Percentiles rank a stretch among this genome's conserved stretches.
Conservation (phyloP, 2,329 filamentous ascomycete genomes). For the Verticillium dahliae region DNA sequence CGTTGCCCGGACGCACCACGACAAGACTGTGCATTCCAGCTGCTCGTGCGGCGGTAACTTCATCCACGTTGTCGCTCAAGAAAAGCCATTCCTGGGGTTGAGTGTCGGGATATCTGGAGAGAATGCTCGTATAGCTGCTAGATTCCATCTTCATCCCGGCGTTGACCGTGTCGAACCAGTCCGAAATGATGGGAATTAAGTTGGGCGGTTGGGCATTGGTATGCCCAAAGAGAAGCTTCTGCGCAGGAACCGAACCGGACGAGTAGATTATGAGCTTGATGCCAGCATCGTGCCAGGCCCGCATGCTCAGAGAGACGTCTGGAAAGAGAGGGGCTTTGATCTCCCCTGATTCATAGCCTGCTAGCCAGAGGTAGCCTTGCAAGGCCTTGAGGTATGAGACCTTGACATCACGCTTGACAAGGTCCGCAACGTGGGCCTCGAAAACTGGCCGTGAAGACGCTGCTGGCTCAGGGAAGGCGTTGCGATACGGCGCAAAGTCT, state of each 20-base stretch:
- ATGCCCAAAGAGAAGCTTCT: conserved; percentile 72
- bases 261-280: conserved; percentile 70
- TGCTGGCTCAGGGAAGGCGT: conserved; percentile 63
- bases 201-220: conserved; percentile 53
- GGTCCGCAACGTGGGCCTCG: conserved; percentile 60
- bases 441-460: conserved; percentile 52
- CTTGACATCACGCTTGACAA: conserved; percentile 69
- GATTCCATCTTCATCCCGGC: conserved; percentile 67
- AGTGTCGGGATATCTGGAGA: conserved; percentile 37
- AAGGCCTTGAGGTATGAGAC: conserved; percentile 70
- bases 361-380: conserved; percentile 73
- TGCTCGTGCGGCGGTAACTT: conserved; percentile 55
- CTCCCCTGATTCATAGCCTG: conserved; percentile 63
- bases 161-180: conserved; percentile 76
- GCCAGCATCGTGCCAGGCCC: conserved; percentile 48
- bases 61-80: conserved; percentile 70
- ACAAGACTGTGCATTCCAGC: conserved; percentile 59
- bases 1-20: conserved; percentile 65
- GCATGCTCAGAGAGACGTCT: conserved; percentile 62
- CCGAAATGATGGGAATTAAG: conserved; percentile 50
- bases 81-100: conserved; percentile 59
- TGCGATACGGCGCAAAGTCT: conserved; percentile 59
- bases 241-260: conserved; percentile 71
- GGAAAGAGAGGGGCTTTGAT: conserved; percentile 68
- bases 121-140: conserved; percentile 62